Conservation (phyloP, 1,139 yeast species). For the Taphrina communis region DNA sequence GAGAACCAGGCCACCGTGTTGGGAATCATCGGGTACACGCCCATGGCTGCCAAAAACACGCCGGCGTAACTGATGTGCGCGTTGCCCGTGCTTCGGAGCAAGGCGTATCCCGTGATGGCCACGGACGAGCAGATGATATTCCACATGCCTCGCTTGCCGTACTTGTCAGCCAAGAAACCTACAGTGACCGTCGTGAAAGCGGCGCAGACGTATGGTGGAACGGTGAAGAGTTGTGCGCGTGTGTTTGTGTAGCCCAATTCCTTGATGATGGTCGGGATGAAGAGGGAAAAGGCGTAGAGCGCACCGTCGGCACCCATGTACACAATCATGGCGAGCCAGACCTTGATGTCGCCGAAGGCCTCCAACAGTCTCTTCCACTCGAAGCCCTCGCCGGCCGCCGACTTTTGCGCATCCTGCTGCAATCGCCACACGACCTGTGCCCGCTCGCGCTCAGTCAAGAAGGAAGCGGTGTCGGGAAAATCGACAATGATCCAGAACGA, state of each 20-base stretch:
- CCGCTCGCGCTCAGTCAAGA: constrained; percentile 32
- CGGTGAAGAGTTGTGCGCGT: constrained; percentile 46
- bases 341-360: constrained; percentile 30
- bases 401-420: constrained; percentile 35
- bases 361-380: constrained; percentile 17
- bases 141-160: constrained; percentile 22
- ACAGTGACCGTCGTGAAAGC: constrained; percentile 36
- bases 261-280: constrained; percentile 46
- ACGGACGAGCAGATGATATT: constrained; percentile 23
- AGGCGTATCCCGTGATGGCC: constrained; percentile 35
- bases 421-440: constrained; percentile 31
- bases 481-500: constrained; percentile 71
- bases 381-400: constrained; percentile 37
- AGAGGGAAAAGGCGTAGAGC: constrained; percentile 46
- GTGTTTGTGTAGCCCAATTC: constrained; percentile 46
- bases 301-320: constrained; percentile 50
- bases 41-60: constrained; percentile 52
- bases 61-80: constrained; percentile 52
- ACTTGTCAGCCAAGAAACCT: constrained; percentile 26
- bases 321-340: constrained; percentile 45
- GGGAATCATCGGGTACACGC: constrained; percentile 54
- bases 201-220: constrained; percentile 46
- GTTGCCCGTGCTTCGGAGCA: constrained; percentile 24
- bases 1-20: constrained; percentile 54
- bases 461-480: constrained; percentile 49